Conservation (phyloP, 306 rosid genomes). For the Begonia masoniana region DNA sequence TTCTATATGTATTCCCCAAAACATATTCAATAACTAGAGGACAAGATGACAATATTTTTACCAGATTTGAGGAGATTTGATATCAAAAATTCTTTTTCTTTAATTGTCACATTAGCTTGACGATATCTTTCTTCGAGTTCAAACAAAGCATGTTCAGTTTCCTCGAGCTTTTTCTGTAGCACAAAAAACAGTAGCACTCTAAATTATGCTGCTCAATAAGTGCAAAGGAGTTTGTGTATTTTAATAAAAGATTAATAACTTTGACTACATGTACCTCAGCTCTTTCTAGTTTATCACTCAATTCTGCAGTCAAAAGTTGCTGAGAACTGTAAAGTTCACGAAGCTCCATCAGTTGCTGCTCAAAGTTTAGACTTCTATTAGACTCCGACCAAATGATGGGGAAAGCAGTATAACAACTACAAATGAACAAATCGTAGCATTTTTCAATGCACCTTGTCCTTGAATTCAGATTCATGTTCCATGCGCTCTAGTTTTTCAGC, state of each 20-base stretch:
- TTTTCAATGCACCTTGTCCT: constrained; percentile 66
- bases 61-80: constrained; percentile 86
- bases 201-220: constrained; percentile 10
- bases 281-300: constrained; percentile 71
- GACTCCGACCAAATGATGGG: no score
- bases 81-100: constrained; percentile 89
- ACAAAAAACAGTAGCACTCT: constrained; percentile 8
- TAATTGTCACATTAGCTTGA: constrained; percentile 88
- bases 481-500: constrained; percentile 90
- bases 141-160: constrained; percentile 60
- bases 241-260: not conserved
- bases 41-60: constrained; percentile 13
- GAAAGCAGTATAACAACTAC: not conserved
- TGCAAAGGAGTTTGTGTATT: constrained; percentile 7
- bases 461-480: constrained; percentile 87
- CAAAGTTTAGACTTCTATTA: constrained; percentile 6
- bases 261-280: constrained; percentile 50
- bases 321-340: constrained; percentile 84
- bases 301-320: constrained; percentile 64
- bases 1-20: no score
- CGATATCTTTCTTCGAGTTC: constrained; percentile 92
- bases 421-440: constrained; percentile 11
- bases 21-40: no score
- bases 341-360: constrained; percentile 83
- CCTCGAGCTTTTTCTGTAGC: constrained; percentile 70